phyloP scores from a whole-genome alignment of 352 stramenopile species.

The Phytophthora macrochlamydospora region DNA sequence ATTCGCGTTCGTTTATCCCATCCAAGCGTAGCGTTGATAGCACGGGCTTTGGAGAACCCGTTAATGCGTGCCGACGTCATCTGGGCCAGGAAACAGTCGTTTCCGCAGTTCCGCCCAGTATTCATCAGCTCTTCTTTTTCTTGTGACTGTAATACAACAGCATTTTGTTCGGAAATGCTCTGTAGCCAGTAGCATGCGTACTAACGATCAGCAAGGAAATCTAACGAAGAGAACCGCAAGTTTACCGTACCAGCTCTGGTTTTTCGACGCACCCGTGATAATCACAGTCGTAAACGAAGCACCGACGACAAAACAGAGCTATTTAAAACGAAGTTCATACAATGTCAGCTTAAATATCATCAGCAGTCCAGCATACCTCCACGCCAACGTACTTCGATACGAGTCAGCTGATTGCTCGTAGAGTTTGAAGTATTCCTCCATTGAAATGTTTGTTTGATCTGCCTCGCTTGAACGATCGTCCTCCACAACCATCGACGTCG shows the following conservation, averaged over 20 bases:
- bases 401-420: constrained; percentile 74
- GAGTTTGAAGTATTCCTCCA: constrained; percentile 48
- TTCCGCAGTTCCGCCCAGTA: constrained; percentile 75
- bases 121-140: constrained; percentile 46
- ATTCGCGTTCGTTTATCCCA: constrained; percentile 52
- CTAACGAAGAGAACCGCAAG: constrained; percentile 6
- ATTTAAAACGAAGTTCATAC: neutral
- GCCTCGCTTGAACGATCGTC: constrained; percentile 5
- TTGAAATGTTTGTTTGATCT: constrained; percentile 25
- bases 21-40: constrained; percentile 53
- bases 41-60: constrained; percentile 55
- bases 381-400: constrained; percentile 57
- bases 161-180: constrained; percentile 71
- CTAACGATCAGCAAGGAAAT: too few relatives aligned
- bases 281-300: constrained; percentile 86
- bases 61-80: constrained; percentile 27
- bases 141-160: constrained; percentile 46
- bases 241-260: constrained; percentile 56
- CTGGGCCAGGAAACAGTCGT: constrained; percentile 75
- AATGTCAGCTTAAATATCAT: neutral
- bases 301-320: constrained; percentile 83
- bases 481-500: neutral
- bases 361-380: neutral
- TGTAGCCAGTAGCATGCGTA: constrained; percentile 12
- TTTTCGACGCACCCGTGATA: constrained; percentile 72